Percentiles rank a stretch among this genome's conserved stretches.
Conservation (phyloP, 1,284 basidiomycete genomes). For the Sporisorium iseilematis-ciliati region DNA sequence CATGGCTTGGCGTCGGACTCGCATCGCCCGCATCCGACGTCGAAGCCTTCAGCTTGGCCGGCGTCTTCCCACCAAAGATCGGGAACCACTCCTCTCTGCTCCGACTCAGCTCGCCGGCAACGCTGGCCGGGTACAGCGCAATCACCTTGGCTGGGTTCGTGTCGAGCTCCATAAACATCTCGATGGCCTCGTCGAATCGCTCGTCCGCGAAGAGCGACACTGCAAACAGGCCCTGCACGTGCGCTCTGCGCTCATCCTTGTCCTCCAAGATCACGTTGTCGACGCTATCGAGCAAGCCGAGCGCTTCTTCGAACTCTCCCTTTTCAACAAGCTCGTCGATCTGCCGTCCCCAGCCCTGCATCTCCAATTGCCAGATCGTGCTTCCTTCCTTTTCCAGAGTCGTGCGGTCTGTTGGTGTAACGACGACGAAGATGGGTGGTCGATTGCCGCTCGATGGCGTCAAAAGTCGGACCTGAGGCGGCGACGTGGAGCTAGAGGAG, state of each 20-base stretch:
- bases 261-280: slow-evolving; percentile 77
- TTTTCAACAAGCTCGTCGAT: slow-evolving; percentile 83
- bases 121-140: slow-evolving; percentile 83
- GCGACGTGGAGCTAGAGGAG: slow-evolving; percentile 12
- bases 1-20: slow-evolving; percentile 30
- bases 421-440: slow-evolving; percentile 51
- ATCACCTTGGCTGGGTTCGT: slow-evolving; percentile 94
- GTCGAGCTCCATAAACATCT: slow-evolving; percentile 87
- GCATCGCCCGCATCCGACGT: slow-evolving; percentile 21
- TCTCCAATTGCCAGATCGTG: slow-evolving; percentile 80
- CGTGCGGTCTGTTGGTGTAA: slow-evolving; percentile 39
- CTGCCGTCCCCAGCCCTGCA: slow-evolving; percentile 82
- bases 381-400: slow-evolving; percentile 54
- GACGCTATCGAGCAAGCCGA: slow-evolving; percentile 81
- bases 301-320: slow-evolving; percentile 82
- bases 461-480: slow-evolving; percentile 46
- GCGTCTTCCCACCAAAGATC: slow-evolving; percentile 82
- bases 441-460: slow-evolving; percentile 49
- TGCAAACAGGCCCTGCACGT: slow-evolving; percentile 75
- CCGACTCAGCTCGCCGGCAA: slow-evolving; percentile 83
- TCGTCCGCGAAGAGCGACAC: slow-evolving; percentile 80
- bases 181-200: slow-evolving; percentile 82
- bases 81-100: slow-evolving; percentile 81
- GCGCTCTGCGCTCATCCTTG: slow-evolving; percentile 68
- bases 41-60: slow-evolving; percentile 16